phyloP scores from a whole-genome alignment of 225 moss, liverwort and hornwort genomes.

The Lunularia cruciata region DNA sequence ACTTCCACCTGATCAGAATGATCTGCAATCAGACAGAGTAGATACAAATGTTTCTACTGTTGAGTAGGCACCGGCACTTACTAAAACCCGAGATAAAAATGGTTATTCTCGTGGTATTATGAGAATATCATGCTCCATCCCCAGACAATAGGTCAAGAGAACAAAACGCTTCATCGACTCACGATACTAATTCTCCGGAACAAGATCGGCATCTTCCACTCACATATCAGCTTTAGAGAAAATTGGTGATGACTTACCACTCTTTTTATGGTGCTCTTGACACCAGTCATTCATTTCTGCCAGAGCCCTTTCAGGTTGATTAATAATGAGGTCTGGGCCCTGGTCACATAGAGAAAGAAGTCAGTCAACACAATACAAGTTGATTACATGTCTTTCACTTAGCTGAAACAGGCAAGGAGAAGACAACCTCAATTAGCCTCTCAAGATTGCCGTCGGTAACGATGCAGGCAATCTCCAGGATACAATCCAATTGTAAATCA shows the following conservation, averaged over 20 bases:
- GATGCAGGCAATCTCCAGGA: constrained; percentile 91
- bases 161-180: too few relatives aligned
- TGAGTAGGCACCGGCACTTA: too few relatives aligned
- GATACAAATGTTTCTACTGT: too few relatives aligned
- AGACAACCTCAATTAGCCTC: constrained; percentile 57
- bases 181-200: too few relatives aligned
- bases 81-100: too few relatives aligned
- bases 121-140: too few relatives aligned
- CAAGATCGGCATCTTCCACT: neutral
- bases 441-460: constrained; percentile 82
- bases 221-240: neutral
- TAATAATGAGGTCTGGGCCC: constrained; percentile 84
- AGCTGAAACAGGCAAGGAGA: neutral
- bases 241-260: constrained; percentile 44
- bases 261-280: constrained; percentile 75
- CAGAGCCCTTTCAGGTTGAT: constrained; percentile 73
- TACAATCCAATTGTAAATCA: constrained; percentile 65
- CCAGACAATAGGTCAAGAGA: too few relatives aligned
- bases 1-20: too few relatives aligned
- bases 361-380: neutral
- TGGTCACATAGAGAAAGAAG: constrained; percentile 28
- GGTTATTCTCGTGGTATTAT: too few relatives aligned
- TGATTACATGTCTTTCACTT: too few relatives aligned
- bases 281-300: constrained; percentile 90
- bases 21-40: too few relatives aligned